These are phyloP conservation scores for Osmanthus fragrans DNA, from an alignment of 257 asterid genomes.

Conservation along the genomic window DNA sequence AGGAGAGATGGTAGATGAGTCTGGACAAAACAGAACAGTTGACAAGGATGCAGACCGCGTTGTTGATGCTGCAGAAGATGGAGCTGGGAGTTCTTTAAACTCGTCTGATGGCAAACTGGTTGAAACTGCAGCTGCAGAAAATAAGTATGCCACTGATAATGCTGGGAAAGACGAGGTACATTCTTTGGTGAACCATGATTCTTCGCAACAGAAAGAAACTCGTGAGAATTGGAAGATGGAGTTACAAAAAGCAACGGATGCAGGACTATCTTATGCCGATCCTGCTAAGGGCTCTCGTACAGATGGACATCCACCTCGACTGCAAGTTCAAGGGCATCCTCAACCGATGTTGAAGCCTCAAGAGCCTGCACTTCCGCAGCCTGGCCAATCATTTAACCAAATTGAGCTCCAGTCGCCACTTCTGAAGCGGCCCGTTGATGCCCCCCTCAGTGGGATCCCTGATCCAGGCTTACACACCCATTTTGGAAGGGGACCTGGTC, in stretches of 20 bases:
- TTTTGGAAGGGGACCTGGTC: constrained; percentile 48
- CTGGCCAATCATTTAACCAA: constrained; percentile 39
- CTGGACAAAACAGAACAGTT: constrained; percentile 19
- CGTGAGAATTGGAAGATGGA: constrained; percentile 31
- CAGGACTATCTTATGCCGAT: constrained; percentile 30
- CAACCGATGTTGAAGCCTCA: constrained; percentile 35
- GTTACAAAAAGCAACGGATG: constrained; percentile 23
- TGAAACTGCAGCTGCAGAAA: constrained; percentile 36
- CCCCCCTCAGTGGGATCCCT: constrained; percentile 22
- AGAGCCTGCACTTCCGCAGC: constrained; percentile 41
- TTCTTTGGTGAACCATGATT: constrained; percentile 25
- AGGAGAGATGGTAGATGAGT: constrained; percentile 23
- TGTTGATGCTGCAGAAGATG: constrained; percentile 38
- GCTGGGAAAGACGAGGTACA: constrained; percentile 19
- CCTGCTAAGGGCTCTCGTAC: constrained; percentile 26
- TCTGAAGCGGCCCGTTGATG: constrained; percentile 29
- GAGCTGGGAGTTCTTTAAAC: constrained; percentile 29
- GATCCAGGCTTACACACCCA: constrained; percentile 27
- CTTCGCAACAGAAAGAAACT: constrained; percentile 29
- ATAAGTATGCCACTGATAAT: constrained; percentile 22
- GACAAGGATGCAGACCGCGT: constrained; percentile 25
- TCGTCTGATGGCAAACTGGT: constrained; percentile 42
- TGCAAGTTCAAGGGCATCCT: constrained; percentile 37
- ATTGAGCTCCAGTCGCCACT: constrained; percentile 32
- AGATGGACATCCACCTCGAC: constrained; percentile 40